These are phyloP conservation scores for Dictyostelium gargantuum DNA, from an alignment of 208 protist species.

Conservation along the genomic window DNA sequence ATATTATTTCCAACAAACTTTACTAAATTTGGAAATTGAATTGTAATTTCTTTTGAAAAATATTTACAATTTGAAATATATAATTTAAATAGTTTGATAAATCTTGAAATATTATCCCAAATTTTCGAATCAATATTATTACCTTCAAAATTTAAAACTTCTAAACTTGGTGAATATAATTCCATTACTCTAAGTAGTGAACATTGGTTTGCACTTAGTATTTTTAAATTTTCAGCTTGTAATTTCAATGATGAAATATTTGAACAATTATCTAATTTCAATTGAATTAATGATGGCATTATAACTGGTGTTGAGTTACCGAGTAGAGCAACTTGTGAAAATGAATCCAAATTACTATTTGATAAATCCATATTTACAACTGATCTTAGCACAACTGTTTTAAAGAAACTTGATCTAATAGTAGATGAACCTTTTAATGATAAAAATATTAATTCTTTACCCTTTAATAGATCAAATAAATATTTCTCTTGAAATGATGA, in stretches of 20 bases:
- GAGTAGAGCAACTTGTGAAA: neutral
- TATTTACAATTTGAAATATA: neutral
- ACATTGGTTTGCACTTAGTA: neutral
- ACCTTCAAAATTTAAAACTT: neutral
- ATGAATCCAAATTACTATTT: neutral
- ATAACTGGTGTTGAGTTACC: neutral
- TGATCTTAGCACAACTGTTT: neutral
- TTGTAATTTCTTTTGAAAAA: neutral
- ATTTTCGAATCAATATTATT: neutral
- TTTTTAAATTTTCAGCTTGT: neutral
- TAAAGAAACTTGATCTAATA: neutral
- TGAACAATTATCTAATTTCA: neutral
- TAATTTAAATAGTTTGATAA: neutral
- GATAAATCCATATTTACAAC: neutral
- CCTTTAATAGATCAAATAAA: neutral
- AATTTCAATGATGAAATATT: neutral
- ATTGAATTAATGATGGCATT: neutral
- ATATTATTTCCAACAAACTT: neutral
- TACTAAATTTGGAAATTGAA: neutral
- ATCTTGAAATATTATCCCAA: neutral
- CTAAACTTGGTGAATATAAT: neutral
- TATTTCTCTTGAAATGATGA: neutral
- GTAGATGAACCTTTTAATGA: neutral
- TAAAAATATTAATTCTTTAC: neutral
- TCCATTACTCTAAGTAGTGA: neutral